phyloP scores from a whole-genome alignment of 805 yeast genomes.

The Wickerhamiella alocasiicola region DNA sequence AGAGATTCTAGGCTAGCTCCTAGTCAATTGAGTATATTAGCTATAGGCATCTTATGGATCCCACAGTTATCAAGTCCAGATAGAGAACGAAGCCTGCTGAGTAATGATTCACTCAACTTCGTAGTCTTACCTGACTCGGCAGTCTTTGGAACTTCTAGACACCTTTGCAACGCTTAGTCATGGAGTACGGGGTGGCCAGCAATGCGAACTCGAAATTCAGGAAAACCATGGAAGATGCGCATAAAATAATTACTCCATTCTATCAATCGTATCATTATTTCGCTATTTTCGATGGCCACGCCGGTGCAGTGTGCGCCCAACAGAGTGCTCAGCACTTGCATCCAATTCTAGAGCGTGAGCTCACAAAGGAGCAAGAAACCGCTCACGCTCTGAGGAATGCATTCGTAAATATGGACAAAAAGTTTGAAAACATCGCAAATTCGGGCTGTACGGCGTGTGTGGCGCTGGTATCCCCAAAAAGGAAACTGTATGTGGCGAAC shows the following conservation, averaged over 20 bases:
- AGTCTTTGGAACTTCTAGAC: too few species aligned
- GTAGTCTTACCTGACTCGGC: too few species aligned
- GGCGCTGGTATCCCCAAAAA: slow-evolving; percentile 38
- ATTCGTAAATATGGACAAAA: slow-evolving; percentile 62
- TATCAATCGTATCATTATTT: slow-evolving; percentile 82
- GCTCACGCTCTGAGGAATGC: slow-evolving; percentile 48
- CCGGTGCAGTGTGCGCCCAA: slow-evolving; percentile 83
- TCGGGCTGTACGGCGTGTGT: slow-evolving; percentile 96
- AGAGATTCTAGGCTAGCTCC: too few species aligned
- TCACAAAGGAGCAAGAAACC: neutral
- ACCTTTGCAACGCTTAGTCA: too few species aligned
- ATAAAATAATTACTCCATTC: slow-evolving; percentile 81
- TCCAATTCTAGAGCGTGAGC: slow-evolving; percentile 34
- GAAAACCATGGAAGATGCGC: slow-evolving; percentile 92
- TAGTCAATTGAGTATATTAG: too few species aligned
- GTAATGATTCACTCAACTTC: too few species aligned
- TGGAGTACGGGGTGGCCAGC: neutral
- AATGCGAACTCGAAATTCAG: slow-evolving; percentile 60
- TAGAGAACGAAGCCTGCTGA: too few species aligned
- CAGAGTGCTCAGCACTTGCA: slow-evolving; percentile 90
- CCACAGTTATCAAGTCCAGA: too few species aligned
- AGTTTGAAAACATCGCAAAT: slow-evolving; percentile 52
- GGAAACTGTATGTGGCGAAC: slow-evolving; percentile 85
- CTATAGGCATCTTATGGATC: too few species aligned
- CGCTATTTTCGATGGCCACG: slow-evolving; percentile 95